Conservation (phyloP, 257 asterid species). For the Rauvolfia tetraphylla region DNA sequence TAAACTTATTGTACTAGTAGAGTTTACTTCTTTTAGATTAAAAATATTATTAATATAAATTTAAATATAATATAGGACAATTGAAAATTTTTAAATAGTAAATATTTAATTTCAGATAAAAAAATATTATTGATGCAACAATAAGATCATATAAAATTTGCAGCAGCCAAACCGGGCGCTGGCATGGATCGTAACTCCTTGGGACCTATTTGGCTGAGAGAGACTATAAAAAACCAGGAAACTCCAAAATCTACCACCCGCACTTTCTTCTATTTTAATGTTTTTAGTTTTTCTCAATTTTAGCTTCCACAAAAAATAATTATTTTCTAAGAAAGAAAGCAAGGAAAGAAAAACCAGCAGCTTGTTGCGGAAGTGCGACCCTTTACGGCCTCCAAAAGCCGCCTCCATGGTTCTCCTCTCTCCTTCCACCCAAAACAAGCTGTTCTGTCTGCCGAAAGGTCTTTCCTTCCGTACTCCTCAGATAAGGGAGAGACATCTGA, state of each 20-base stretch:
- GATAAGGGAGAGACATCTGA: not conserved
- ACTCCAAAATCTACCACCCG: not conserved
- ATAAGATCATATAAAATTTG: not conserved
- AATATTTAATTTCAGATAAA: not conserved
- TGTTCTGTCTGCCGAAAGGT: slow-evolving; percentile 53
- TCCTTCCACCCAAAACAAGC: slow-evolving; percentile 22
- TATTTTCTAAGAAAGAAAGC: not conserved
- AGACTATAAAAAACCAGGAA: slow-evolving; percentile 10
- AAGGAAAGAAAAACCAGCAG: not conserved
- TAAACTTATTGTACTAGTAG: too few species aligned
- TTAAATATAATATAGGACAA: too few species aligned
- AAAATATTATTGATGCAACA: too few species aligned
- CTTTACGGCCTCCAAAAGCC: slow-evolving; percentile 53
- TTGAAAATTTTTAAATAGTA: not conserved
- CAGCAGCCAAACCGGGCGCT: slow-evolving; percentile 7
- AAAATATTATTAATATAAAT: too few species aligned
- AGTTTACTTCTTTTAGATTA: too few species aligned
- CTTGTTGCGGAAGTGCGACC: slow-evolving; percentile 22
- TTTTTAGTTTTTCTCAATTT: too few species aligned
- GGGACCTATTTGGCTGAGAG: slow-evolving; percentile 1
- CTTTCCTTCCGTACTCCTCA: slow-evolving; percentile 36
- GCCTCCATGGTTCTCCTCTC: slow-evolving; percentile 5
- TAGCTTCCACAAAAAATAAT: not conserved
- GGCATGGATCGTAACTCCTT: slow-evolving; percentile 21
- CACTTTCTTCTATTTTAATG: too few species aligned